Evolutionary conservation across 352 stramenopile genomes (phyloP).

Genomic region (Halophytophthora batemanensis): DNA sequence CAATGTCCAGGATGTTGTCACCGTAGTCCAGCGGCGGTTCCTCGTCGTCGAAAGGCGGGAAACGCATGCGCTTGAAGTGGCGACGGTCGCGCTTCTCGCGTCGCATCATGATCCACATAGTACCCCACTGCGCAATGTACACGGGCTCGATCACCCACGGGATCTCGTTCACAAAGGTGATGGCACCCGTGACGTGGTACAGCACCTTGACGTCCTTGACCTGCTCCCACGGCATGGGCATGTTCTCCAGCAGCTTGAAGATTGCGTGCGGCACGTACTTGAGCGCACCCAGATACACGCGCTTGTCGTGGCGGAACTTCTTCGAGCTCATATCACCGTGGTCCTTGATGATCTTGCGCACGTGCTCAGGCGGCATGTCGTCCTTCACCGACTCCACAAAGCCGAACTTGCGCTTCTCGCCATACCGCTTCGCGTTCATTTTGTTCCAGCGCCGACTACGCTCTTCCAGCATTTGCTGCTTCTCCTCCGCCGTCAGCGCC

Average conservation of each 20-base stretch:
- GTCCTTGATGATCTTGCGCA: constrained; percentile 99
- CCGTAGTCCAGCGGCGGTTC: constrained; percentile 96
- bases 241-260: constrained; percentile 99
- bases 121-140: constrained; percentile 99
- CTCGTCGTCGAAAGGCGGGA: constrained; percentile 99
- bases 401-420: constrained; percentile 92
- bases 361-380: constrained; percentile 95
- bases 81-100: constrained; percentile 98
- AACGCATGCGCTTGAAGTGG: constrained; percentile 99
- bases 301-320: constrained; percentile 99
- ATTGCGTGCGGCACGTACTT: constrained; percentile 99
- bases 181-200: constrained; percentile 99
- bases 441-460: constrained; percentile 82
- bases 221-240: constrained; percentile 99
- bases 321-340: constrained; percentile 99
- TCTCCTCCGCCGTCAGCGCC: constrained; percentile 45
- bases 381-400: constrained; percentile 91
- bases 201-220: constrained; percentile 99
- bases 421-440: constrained; percentile 94
- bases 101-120: constrained; percentile 99
- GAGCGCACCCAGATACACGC: constrained; percentile 98
- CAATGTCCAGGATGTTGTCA: constrained; percentile 97
- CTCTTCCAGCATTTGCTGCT: constrained; percentile 70
- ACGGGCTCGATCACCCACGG: constrained; percentile 99
- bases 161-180: constrained; percentile 99